Conservation (phyloP, 768 basidiomycete species). For the Chalciporus chontae region DNA sequence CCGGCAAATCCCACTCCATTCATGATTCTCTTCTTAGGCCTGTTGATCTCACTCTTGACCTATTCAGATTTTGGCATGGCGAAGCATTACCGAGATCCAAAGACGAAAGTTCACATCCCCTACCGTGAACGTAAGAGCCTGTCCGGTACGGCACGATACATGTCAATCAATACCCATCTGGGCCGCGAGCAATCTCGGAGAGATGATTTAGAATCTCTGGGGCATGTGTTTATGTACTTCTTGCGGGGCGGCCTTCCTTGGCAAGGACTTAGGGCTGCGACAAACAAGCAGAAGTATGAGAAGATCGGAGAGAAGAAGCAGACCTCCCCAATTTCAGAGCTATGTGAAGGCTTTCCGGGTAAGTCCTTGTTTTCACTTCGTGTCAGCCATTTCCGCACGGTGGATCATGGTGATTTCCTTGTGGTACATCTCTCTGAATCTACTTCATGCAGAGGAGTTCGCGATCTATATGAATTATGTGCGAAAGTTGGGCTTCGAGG, state of each 20-base stretch:
- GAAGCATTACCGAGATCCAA: constrained; percentile 98
- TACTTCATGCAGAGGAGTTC: constrained; percentile 68
- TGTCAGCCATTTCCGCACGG: neutral
- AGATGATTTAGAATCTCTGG: constrained; percentile 94
- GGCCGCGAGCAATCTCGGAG: constrained; percentile 93
- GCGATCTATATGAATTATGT: constrained; percentile 99
- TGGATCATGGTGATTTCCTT: neutral
- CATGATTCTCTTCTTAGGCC: neutral
- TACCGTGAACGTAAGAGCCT: constrained; percentile 97
- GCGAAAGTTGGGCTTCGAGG: constrained; percentile 96
- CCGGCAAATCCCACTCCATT: neutral
- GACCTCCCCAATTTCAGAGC: constrained; percentile 82
- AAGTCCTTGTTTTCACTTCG: constrained; percentile 23
- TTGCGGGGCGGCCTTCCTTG: constrained; percentile 93
- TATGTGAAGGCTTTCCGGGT: constrained; percentile 97
- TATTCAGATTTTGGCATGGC: constrained; percentile 95
- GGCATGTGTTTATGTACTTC: constrained; percentile 99
- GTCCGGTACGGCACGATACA: constrained; percentile 96
- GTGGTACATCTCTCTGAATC: neutral
- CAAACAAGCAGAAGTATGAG: constrained; percentile 99
- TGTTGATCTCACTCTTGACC: constrained; percentile 7
- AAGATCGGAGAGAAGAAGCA: constrained; percentile 99
- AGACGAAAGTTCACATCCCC: constrained; percentile 97
- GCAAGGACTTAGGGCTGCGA: constrained; percentile 96
- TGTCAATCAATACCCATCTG: constrained; percentile 99